Conservation (phyloP, 1,139 yeast species). For the Hyphopichia pseudoburtonii region DNA sequence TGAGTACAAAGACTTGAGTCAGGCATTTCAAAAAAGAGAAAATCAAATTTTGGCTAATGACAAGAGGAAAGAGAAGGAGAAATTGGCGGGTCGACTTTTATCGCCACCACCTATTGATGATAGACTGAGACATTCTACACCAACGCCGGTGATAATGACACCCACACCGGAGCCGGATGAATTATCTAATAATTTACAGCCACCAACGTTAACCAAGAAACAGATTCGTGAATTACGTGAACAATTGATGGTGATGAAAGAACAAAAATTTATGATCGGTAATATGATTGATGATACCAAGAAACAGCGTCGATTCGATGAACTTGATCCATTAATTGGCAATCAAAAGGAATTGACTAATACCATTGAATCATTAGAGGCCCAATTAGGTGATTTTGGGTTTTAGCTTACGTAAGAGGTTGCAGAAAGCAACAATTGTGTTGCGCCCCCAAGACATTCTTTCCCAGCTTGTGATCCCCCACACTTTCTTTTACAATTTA, state of each 20-base stretch:
- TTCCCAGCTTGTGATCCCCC: too few relatives aligned
- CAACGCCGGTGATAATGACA: conserved; percentile 2
- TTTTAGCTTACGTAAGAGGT: too few relatives aligned
- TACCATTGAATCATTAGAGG: conserved; percentile 52
- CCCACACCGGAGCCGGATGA: too few relatives aligned
- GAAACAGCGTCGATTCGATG: conserved; percentile 73
- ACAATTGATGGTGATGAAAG: conserved; percentile 81
- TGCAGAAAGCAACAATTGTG: too few relatives aligned
- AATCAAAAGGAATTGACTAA: conserved; percentile 58
- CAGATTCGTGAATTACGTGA: conserved; percentile 66
- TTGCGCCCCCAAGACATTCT: too few relatives aligned
- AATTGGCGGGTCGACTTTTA: not conserved
- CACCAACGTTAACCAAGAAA: conserved; percentile 43
- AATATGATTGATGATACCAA: conserved; percentile 63
- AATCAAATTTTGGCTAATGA: conserved; percentile 7
- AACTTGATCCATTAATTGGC: conserved; percentile 57
- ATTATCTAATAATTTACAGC: too few relatives aligned
- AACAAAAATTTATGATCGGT: conserved; percentile 73
- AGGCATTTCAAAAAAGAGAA: conserved; percentile 24
- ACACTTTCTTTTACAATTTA: not conserved
- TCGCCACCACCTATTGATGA: not conserved
- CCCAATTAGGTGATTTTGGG: conserved; percentile 64
- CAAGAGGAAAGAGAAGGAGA: not conserved
- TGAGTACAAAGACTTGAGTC: conserved; percentile 29
- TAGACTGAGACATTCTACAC: not conserved